Evolutionary conservation across 2,329 filamentous ascomycete genomes (phyloP), one percentile per base, ranked within the genome.

Genomic region (Stachybotrys chlorohalonatus): DNA sequence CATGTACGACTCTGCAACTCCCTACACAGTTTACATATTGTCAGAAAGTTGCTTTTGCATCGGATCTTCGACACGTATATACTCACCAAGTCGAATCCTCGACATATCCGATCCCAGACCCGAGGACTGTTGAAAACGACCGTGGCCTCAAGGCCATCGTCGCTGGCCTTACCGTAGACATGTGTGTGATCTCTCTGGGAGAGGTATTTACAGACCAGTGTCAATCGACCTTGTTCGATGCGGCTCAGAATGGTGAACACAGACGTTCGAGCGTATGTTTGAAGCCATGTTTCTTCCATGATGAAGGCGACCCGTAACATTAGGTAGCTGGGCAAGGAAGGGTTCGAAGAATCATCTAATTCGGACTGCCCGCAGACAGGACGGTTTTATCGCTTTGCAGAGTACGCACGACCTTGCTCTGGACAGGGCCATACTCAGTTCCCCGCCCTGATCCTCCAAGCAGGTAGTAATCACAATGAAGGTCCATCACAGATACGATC

Each of bases 1-100:
- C n/a, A 59, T 47, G 6, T 58, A 59, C 51, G 58, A 54, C 31
- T 59, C 58, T 32, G 56, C 51, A 13, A 59, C 30, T 8, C 58
- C 58, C 58, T 59, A 8, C 7, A n/a, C 6, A 17, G n/a, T 16
- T 5, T 32, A 11, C 2, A 13, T 5, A 5, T 50, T 24, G 24
- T 24, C 24, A 24, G 24, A 24, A 2, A 24, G 24, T 24, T 24
- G 24, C 24, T 24, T 24, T 4, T 24, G 24, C 24, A 11, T 11
- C 17, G 15, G 30, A 3, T 17, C n/a, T 31, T 24, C 11, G 6
- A 8, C 48, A 15, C 48, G 8, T 11, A 31, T 50, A 17, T 11
- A 50, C 8, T 31, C 36, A 58, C 57, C 52, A 57, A n/a, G 17
- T 59, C 54, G 17, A 57, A 53, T 8, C 51, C 53, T 24, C 55